A percentile compares a stretch with the other conserved stretches of the same genome.
Conservation (phyloP, 306 rosid species). For the Vigna reflexopilosa region DNA sequence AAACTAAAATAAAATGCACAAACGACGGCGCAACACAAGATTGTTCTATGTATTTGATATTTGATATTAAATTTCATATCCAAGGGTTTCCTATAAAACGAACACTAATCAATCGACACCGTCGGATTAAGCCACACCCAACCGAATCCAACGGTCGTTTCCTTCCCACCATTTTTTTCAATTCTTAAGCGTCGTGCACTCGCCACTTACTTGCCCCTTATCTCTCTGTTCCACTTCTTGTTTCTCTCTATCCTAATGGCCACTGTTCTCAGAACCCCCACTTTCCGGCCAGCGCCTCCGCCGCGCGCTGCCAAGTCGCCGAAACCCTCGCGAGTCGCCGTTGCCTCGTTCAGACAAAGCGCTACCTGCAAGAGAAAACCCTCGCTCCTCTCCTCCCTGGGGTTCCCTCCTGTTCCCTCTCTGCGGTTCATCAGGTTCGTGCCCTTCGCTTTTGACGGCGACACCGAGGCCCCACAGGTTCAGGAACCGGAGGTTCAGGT, state of each 20-base stretch:
- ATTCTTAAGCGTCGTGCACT: conserved; percentile 2
- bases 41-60: conserved; percentile 40
- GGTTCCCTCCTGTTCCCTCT: conserved; percentile 45
- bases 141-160: conserved; percentile 40
- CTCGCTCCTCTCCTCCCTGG: conserved; percentile 45
- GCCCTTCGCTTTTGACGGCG: conserved; percentile 61
- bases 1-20: background rate
- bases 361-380: conserved; percentile 20
- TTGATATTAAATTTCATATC: conserved; percentile 27
- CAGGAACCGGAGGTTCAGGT: conserved; percentile 56
- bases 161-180: conserved; percentile 18
- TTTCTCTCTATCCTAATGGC: conserved; percentile 50
- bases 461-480: conserved; percentile 59
- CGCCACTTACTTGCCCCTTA: conserved; percentile 44
- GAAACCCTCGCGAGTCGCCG: conserved; percentile 42
- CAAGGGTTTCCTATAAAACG: background rate
- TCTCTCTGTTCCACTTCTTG: conserved; percentile 8
- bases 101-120: background rate
- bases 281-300: conserved; percentile 47
- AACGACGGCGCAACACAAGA: background rate
- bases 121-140: background rate
- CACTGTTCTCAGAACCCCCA: conserved; percentile 57
- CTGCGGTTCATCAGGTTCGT: conserved; percentile 54
- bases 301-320: conserved; percentile 26
- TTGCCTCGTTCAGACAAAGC: conserved; percentile 42